phyloP scores from a whole-genome alignment of 805 yeast genomes.

The Brettanomyces custersianus region DNA sequence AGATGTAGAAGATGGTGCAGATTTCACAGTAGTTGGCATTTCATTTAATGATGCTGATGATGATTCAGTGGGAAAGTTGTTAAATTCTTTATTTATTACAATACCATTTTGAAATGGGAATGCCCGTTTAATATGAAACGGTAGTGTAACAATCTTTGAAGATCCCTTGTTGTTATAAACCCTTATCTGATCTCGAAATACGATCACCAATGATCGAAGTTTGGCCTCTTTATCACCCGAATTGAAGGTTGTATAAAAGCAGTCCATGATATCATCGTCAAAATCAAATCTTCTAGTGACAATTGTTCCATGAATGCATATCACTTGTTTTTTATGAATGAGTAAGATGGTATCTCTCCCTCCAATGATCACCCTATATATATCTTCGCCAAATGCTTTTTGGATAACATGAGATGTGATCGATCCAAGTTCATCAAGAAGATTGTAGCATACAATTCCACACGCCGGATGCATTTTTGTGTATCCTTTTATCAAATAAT shows the following conservation, averaged over 20 bases:
- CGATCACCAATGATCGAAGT: constrained; percentile 37
- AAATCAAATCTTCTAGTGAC: constrained; percentile 40
- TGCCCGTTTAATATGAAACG: constrained; percentile 54
- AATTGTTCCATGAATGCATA: constrained; percentile 42
- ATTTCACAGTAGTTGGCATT: too few relatives aligned
- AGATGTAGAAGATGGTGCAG: constrained; percentile 3
- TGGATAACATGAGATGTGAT: constrained; percentile 1
- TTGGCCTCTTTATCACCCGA: constrained; percentile 7
- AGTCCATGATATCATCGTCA: constrained; percentile 44
- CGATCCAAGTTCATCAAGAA: background rate
- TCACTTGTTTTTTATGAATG: constrained; percentile 27
- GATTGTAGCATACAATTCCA: background rate
- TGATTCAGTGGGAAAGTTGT: constrained; percentile 9
- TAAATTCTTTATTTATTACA: constrained; percentile 26
- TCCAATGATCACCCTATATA: constrained; percentile 4
- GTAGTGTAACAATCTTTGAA: constrained; percentile 53
- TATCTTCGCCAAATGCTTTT: background rate
- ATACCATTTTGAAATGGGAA: constrained; percentile 63
- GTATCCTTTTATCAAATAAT: too few relatives aligned
- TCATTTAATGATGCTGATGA: constrained; percentile 1
- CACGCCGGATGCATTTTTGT: too few relatives aligned
- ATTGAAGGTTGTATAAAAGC: constrained; percentile 52
- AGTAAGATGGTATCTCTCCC: constrained; percentile 17
- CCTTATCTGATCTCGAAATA: constrained; percentile 50
- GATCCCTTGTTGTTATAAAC: constrained; percentile 56